Conservation (phyloP, 371 early-diverging fungal genomes). For the Apophysomyces variabilis region DNA sequence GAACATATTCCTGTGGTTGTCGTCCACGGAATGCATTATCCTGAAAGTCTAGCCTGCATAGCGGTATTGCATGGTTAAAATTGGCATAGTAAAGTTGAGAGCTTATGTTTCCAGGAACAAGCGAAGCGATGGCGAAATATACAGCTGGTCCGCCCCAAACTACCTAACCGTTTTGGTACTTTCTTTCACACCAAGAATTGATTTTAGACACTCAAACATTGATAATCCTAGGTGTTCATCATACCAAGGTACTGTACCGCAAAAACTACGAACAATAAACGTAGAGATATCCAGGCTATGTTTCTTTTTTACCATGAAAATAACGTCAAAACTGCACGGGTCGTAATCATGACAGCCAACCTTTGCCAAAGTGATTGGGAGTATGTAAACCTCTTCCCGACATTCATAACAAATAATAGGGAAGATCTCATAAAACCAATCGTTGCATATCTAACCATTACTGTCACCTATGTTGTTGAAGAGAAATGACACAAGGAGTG, state of each 20-base stretch:
- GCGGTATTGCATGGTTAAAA: constrained; percentile 2
- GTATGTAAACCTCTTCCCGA: constrained; percentile 28
- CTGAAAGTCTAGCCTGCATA: constrained; percentile 17
- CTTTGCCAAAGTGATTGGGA: constrained; percentile 66
- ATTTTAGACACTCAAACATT: too few relatives aligned
- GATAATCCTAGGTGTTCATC: constrained; percentile 58
- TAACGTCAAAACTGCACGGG: constrained; percentile 29
- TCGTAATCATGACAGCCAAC: constrained; percentile 71
- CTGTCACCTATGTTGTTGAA: constrained; percentile 13
- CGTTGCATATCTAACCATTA: too few relatives aligned
- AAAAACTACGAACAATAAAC: background rate
- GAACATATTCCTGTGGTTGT: constrained; percentile 20
- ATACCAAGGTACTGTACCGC: constrained; percentile 52
- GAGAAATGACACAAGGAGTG: constrained; percentile 60
- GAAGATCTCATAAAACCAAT: background rate
- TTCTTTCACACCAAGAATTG: too few relatives aligned
- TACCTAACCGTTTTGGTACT: constrained; percentile 20
- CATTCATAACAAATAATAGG: too few relatives aligned
- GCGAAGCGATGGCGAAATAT: constrained; percentile 24
- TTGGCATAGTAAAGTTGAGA: background rate
- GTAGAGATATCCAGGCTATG: constrained; percentile 45
- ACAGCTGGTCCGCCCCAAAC: constrained; percentile 13
- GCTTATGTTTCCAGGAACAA: constrained; percentile 11
- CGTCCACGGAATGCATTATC: constrained; percentile 22
- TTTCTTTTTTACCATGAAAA: constrained; percentile 53